Base-by-base conservation (phyloP, 2,329 filamentous ascomycete species). In the Chaetothyriales sp. region DNA sequence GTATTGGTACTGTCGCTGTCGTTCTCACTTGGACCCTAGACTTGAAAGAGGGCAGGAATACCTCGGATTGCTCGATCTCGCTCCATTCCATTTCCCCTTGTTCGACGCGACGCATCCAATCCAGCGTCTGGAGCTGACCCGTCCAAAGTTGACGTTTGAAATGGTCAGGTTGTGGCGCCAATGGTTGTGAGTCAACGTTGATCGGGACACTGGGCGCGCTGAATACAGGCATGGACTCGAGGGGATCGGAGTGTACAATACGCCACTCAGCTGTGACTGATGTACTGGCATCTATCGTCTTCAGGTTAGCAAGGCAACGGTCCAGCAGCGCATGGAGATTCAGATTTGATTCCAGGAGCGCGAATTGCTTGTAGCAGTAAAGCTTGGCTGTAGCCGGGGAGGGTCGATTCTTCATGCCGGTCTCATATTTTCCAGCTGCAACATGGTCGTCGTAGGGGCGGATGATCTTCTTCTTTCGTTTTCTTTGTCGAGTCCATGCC, bases 81-180 rank as follows among this genome's bases (percentile, higher is more conserved):
- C 65, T 52, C 53, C 80, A 80, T 0, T 61, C 54, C 1, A 51
- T 46, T 2, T 61, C 51, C 9, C 65, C 62, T 1, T 59, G 53
- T 59, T 84, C 81, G 61, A 79, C 76, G 0, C 55, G 18, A 8
- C 68, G 59, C 78, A 81, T 82, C 80, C 80, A 84, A 0, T 63
- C 55, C 1, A 84, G 62, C 2, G 75, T 77, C 18, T 70, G 67
- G 12, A 22, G 52, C n/a, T 46, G 50, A 61, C 54, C 48, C 48
- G 53, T 47, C 52, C 51, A 71, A 73, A 18, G 61, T 60, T 18
- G 62, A 64, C 18, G 66, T 67, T 26, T 44, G 43, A 28, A 56
- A 54, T 46, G 73, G 57, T 26, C 28, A 18, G 45, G 45, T 10
- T 25, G 20, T 32, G 45, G 9, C 10, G 18, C 18, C 19, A 18